Conservation (phyloP, 2,329 filamentous ascomycete genomes). For the Calonectria multiphialidica region DNA sequence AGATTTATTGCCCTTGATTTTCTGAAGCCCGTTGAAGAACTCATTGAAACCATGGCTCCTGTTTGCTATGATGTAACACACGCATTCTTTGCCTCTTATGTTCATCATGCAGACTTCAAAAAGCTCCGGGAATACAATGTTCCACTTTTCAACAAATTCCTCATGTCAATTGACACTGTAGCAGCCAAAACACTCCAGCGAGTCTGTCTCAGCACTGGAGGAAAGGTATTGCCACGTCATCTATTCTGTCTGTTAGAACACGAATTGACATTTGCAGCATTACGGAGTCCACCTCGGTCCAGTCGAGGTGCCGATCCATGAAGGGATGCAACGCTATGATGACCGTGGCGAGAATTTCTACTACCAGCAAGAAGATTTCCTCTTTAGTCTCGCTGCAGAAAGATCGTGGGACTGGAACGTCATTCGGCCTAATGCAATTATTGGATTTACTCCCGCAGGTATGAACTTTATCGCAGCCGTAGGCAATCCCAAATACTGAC, state of each 20-base stretch:
- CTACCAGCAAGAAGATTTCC: conserved; percentile 31
- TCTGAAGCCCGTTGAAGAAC: conserved; percentile 29
- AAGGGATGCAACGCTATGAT: conserved; percentile 30
- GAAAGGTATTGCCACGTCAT: conserved; percentile 18
- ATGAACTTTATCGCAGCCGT: too few relatives aligned
- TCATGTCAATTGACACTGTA: conserved; percentile 29
- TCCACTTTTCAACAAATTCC: conserved; percentile 32
- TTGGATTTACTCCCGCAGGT: conserved; percentile 33
- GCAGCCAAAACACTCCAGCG: conserved; percentile 28
- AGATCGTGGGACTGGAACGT: conserved; percentile 32
- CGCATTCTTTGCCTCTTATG: conserved; percentile 34
- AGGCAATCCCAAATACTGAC: neutral
- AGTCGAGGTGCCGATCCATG: conserved; percentile 29
- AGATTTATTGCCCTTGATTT: conserved; percentile 33
- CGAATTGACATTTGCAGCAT: conserved; percentile 9
- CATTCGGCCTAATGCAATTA: conserved; percentile 32
- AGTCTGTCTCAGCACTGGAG: conserved; percentile 31
- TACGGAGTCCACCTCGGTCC: conserved; percentile 33
- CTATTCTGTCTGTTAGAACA: neutral
- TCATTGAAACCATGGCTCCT: conserved; percentile 28
- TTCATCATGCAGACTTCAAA: conserved; percentile 30
- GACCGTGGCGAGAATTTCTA: conserved; percentile 36
- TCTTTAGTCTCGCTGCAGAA: conserved; percentile 27
- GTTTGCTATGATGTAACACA: conserved; percentile 33
- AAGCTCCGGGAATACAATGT: conserved; percentile 31